Percentiles rank a stretch among this genome's conserved stretches.
Evolutionary conservation across 208 protist genomes (phyloP).

Genomic region (Angomonas ambiguus): DNA sequence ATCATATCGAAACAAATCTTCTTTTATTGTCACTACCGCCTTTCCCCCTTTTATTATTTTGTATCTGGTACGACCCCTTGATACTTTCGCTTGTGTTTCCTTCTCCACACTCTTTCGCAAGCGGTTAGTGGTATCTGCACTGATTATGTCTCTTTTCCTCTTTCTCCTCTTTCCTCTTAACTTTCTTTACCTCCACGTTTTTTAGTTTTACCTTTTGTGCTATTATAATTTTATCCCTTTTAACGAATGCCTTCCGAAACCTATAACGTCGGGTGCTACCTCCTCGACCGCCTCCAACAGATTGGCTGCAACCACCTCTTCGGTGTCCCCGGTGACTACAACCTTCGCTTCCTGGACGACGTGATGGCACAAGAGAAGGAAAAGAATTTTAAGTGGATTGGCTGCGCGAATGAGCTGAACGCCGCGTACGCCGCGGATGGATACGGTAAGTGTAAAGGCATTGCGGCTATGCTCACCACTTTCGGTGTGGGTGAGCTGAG

Average conservation of each 20-base stretch:
- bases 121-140: not conserved
- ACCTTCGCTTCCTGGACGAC: constrained; percentile 62
- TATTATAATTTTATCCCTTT: constrained; percentile 8
- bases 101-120: not conserved
- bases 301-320: constrained; percentile 45
- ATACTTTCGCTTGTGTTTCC: too few relatives aligned
- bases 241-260: constrained; percentile 36
- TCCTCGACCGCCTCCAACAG: constrained; percentile 45
- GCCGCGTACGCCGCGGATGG: constrained; percentile 54
- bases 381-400: constrained; percentile 40
- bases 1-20: too few relatives aligned
- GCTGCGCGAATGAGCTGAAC: constrained; percentile 56
- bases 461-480: constrained; percentile 39
- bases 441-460: constrained; percentile 31
- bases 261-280: constrained; percentile 55
- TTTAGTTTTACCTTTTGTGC: constrained; percentile 5
- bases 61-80: too few relatives aligned
- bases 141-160: not conserved
- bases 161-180: constrained; percentile 4
- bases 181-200: not conserved
- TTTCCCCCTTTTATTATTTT: too few relatives aligned
- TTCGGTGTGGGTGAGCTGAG: constrained; percentile 52
- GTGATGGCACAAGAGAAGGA: constrained; percentile 31
- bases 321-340: constrained; percentile 58
- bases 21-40: too few relatives aligned